Base-by-base conservation (phyloP, 2,329 filamentous ascomycete species). In the Botrytis fragariae region DNA sequence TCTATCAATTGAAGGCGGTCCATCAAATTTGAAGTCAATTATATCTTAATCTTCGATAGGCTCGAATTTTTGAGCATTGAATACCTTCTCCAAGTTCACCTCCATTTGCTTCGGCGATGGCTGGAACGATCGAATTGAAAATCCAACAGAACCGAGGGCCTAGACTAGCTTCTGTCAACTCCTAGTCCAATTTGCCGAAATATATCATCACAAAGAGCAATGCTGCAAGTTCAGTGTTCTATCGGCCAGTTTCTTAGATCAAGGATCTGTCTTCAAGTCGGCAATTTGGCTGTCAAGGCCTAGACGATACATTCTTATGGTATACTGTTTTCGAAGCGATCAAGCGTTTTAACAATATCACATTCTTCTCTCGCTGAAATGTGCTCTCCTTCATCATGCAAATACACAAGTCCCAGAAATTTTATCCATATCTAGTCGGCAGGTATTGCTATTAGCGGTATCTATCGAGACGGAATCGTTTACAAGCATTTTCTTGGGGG, bases 1-100 rank as follows among this genome's bases (percentile, higher is more conserved):
- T 84, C 80, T 0, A 74, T 79, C 54, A 85, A 68, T 1, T 79
- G 79, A 3, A 85, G 77, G 73, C 85, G 84, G 67, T 84, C 83
- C 0, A 80, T 76, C 5, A 86, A 73, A 60, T 85, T 84, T 42
- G 79, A 77, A 0, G 83, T 85, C 74, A 60, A 75, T 32, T 35
- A 20, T 22, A 75, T 72, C 35, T 69, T 20, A 25, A 71, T 45
- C 12, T 60, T 51, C 69, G 18, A 72, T 72, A 20, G 44, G 60
- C 22, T 59, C 62, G 2, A 74, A 10, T 18, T 72, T 72, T 29
- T 42, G 32, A 42, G 35, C 65, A 20, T 70, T 64, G 35, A 70
- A 73, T 25, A 22, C 44, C 22, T 44, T 70, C 20, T 70, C 45
- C 29, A 70, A 20, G 1, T 22, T 68, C 3, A 20, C 20, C 4